phyloP scores from a whole-genome alignment of 257 asterid species.

The Salvia hispanica region DNA sequence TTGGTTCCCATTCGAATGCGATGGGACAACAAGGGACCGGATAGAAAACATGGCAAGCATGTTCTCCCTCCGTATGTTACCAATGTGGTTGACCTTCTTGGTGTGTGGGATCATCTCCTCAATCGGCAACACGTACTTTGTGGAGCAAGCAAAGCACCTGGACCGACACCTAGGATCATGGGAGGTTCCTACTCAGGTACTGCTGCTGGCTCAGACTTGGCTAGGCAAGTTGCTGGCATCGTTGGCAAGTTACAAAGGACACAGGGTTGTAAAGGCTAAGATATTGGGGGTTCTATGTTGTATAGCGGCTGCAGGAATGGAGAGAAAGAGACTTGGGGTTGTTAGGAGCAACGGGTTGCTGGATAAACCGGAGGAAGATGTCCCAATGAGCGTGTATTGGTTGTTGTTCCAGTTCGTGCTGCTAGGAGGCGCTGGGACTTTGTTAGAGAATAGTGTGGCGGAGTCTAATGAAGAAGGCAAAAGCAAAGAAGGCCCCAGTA shows the following conservation, averaged over 20 bases:
- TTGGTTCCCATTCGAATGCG: no score
- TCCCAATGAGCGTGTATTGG: conserved; percentile 56
- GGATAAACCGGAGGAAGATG: conserved; percentile 37
- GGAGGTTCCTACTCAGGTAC: conserved; percentile 26
- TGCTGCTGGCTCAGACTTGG: conserved; percentile 22
- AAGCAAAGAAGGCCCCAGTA: no score
- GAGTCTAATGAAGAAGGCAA: no score
- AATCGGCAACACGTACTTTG: conserved; percentile 44
- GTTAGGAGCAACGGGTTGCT: conserved; percentile 32
- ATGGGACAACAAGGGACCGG: no score
- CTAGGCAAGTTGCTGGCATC: not conserved
- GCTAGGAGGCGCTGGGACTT: no score
- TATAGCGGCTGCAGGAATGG: conserved; percentile 51
- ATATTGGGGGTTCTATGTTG: conserved; percentile 40
- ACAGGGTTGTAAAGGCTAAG: no score
- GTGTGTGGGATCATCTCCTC: conserved; percentile 44
- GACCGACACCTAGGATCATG: conserved; percentile 29
- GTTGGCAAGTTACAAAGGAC: no score
- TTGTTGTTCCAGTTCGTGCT: conserved; percentile 40
- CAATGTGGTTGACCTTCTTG: conserved; percentile 48
- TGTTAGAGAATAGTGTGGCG: no score
- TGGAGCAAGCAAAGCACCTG: conserved; percentile 51
- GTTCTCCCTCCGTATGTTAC: conserved; percentile 42
- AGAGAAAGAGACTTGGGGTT: conserved; percentile 42
- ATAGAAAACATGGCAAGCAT: conserved; percentile 22